Conservation (phyloP, 1,139 yeast species). For the Zhuliangozyma parablackwelliae region DNA sequence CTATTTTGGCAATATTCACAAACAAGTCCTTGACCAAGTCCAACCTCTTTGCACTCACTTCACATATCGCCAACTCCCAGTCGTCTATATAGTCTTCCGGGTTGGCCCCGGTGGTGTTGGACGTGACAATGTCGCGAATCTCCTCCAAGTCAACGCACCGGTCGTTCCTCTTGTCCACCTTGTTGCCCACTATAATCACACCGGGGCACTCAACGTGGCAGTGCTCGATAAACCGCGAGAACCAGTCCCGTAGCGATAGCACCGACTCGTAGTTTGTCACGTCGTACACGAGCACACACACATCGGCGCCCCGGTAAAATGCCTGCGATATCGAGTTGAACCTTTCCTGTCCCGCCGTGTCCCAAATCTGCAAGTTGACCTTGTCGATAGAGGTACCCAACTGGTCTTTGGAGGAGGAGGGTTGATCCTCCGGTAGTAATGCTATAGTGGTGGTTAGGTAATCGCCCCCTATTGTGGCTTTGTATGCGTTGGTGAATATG, state of each 20-base stretch:
- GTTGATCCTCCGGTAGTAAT: slow-evolving; percentile 8
- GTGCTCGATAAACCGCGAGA: slow-evolving; percentile 44
- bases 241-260: slow-evolving; percentile 49
- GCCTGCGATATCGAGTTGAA: slow-evolving; percentile 58
- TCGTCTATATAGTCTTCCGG: slow-evolving; percentile 34
- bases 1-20: slow-evolving; percentile 41
- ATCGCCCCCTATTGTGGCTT: slow-evolving; percentile 62
- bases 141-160: slow-evolving; percentile 40
- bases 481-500: slow-evolving; percentile 53
- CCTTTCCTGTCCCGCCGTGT: slow-evolving; percentile 65
- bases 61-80: slow-evolving; percentile 40
- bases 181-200: slow-evolving; percentile 54
- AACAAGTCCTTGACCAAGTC: slow-evolving; percentile 38
- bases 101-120: slow-evolving; percentile 18
- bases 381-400: background rate
- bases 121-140: slow-evolving; percentile 37
- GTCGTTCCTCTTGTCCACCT: slow-evolving; percentile 37
- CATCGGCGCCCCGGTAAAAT: slow-evolving; percentile 59
- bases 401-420: background rate
- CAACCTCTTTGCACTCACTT: slow-evolving; percentile 39
- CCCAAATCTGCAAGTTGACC: slow-evolving; percentile 57
- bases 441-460: slow-evolving; percentile 45
- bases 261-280: slow-evolving; percentile 53
- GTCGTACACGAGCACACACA: slow-evolving; percentile 54
- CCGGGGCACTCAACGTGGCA: slow-evolving; percentile 49